Evolutionary conservation across 495 filamentous ascomycete genomes (phyloP).

Genomic region (Filosporella fistucella): DNA sequence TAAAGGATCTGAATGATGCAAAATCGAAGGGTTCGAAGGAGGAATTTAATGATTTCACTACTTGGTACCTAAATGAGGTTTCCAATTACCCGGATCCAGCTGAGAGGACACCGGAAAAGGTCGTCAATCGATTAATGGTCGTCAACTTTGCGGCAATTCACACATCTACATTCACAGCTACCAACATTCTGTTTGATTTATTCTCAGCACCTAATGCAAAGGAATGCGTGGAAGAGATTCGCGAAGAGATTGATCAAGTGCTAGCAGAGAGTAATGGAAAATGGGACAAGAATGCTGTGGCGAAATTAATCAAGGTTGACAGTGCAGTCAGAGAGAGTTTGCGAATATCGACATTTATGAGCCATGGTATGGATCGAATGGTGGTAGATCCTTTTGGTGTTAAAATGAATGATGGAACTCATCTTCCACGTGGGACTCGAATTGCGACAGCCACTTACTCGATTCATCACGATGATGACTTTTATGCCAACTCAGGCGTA

Average conservation of each 20-base stretch:
- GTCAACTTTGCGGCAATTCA: constrained; percentile 48
- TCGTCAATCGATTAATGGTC: constrained; percentile 31
- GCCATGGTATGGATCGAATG: constrained; percentile 31
- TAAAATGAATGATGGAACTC: constrained; percentile 30
- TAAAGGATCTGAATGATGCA: constrained; percentile 2
- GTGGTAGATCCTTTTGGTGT: constrained; percentile 34
- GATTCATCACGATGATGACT: constrained; percentile 33
- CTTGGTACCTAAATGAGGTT: constrained; percentile 32
- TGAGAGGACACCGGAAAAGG: constrained; percentile 23
- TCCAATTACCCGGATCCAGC: constrained; percentile 21
- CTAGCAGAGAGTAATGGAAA: constrained; percentile 24
- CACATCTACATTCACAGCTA: constrained; percentile 42
- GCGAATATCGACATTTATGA: constrained; percentile 33
- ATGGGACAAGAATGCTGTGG: constrained; percentile 27
- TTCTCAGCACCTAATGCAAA: constrained; percentile 35
- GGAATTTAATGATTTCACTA: constrained; percentile 30
- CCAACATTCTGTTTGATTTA: constrained; percentile 40
- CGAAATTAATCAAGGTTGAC: constrained; percentile 43
- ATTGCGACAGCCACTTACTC: constrained; percentile 31
- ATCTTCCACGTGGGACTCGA: constrained; percentile 30
- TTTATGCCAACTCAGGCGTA: constrained; percentile 28
- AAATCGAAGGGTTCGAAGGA: background rate
- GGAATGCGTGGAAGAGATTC: constrained; percentile 39
- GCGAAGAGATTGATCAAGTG: constrained; percentile 47
- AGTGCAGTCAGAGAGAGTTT: constrained; percentile 49